These are phyloP conservation scores for Apophysomyces variabilis DNA, from an alignment of 371 early-diverging fungal species.

Conservation along the genomic window DNA sequence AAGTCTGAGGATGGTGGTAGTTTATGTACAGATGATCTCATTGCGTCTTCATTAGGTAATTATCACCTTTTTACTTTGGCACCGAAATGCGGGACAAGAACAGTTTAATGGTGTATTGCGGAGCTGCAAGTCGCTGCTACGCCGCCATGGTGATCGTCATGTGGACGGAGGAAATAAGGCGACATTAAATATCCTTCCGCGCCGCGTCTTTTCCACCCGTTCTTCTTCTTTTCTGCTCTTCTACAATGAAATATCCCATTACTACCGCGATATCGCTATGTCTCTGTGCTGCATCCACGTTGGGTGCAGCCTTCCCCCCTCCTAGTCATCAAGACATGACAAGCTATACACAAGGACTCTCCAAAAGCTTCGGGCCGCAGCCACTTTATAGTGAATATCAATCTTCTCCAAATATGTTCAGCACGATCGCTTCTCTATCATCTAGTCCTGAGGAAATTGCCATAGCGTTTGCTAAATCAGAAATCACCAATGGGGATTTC, in stretches of 20 bases:
- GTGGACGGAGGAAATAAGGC: background rate
- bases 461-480: conserved; percentile 50
- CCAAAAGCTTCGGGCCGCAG: conserved; percentile 44
- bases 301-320: conserved; percentile 11
- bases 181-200: conserved; percentile 3
- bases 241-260: conserved; percentile 19
- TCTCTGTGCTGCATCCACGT: background rate
- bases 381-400: conserved; percentile 31
- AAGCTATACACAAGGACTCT: conserved; percentile 28
- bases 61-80: conserved; percentile 2
- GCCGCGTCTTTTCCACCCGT: conserved; percentile 1
- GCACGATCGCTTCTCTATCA: background rate
- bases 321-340: background rate
- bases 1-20: background rate
- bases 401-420: conserved; percentile 12
- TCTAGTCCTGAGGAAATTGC: conserved; percentile 40
- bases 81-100: background rate
- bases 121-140: background rate
- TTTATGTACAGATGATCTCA: conserved; percentile 2
- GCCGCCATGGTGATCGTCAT: conserved; percentile 10
- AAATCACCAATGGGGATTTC: conserved; percentile 47
- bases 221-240: conserved; percentile 7
- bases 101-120: background rate
- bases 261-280: conserved; percentile 13
- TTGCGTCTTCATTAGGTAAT: conserved; percentile 4